Evolutionary conservation across 139 green algal genomes (phyloP).

Genomic region (Chloropicon primus): DNA sequence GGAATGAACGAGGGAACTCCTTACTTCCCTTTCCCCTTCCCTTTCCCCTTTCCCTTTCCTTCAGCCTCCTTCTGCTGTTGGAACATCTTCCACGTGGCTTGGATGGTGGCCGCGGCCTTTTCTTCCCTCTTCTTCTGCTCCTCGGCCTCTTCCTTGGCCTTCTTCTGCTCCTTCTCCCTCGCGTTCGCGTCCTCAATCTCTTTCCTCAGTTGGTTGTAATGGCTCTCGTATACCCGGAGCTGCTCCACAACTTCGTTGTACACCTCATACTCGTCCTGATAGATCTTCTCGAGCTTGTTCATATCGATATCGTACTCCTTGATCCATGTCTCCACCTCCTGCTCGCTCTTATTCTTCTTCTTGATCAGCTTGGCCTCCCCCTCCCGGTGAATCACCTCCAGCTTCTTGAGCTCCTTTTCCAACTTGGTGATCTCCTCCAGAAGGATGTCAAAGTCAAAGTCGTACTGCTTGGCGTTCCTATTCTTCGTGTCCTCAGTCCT

Average conservation of each 20-base stretch:
- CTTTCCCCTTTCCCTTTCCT: not conserved
- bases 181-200: not conserved
- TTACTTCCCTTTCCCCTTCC: not conserved
- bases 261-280: conserved; percentile 13
- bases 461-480: not conserved
- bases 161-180: not conserved
- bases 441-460: not conserved
- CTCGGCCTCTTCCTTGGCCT: not conserved
- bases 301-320: conserved; percentile 21
- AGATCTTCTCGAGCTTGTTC: conserved; percentile 1
- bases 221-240: not conserved
- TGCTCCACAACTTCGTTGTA: not conserved
- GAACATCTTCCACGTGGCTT: not conserved
- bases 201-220: not conserved
- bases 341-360: conserved; percentile 14
- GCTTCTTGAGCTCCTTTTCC: not conserved
- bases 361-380: conserved; percentile 3
- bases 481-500: not conserved
- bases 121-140: not conserved
- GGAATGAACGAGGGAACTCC: too few species aligned
- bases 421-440: not conserved
- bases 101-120: not conserved
- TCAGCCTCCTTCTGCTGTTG: not conserved
- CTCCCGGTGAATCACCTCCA: conserved; percentile 8
- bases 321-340: conserved; percentile 18